Evolutionary conservation across 192 early-diverging fungal species (phyloP).

Genomic region (Cetraspora pellucida): DNA sequence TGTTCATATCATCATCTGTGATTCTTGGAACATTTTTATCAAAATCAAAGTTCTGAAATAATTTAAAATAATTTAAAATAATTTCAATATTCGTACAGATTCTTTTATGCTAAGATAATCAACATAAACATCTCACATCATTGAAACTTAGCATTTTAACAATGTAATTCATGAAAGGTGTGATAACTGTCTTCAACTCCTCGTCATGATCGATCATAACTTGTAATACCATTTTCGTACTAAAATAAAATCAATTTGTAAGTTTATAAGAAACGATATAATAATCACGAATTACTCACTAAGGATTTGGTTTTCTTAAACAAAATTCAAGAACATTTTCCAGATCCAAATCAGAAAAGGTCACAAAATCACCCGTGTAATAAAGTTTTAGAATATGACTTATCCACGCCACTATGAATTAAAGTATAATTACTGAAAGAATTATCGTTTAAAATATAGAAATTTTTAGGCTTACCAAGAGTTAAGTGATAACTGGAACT

Average conservation of each 20-base stretch:
- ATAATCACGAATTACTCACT: conserved; percentile 38
- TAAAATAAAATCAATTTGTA: conserved; percentile 11
- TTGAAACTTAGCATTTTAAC: conserved; percentile 25
- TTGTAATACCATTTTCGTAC: conserved; percentile 41
- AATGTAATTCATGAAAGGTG: conserved; percentile 44
- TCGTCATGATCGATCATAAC: conserved; percentile 29
- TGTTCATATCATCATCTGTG: conserved; percentile 26
- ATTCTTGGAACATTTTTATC: background rate
- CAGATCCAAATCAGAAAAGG: conserved; percentile 39
- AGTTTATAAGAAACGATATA: background rate
- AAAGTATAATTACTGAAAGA: background rate
- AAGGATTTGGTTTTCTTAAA: conserved; percentile 59
- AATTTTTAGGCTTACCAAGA: background rate
- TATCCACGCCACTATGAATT: conserved; percentile 54
- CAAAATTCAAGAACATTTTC: conserved; percentile 62
- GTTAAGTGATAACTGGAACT: conserved; percentile 11
- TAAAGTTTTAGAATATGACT: conserved; percentile 48
- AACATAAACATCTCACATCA: background rate
- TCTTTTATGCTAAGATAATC: too few relatives aligned
- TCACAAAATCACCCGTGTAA: conserved; percentile 27
- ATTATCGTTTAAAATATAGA: background rate
- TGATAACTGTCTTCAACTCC: conserved; percentile 23
- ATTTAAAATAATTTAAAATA: background rate
- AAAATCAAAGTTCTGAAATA: background rate
- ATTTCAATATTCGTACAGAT: too few relatives aligned